phyloP scores from a whole-genome alignment of 1,284 basidiomycete species.

The Baeospora myosura region DNA sequence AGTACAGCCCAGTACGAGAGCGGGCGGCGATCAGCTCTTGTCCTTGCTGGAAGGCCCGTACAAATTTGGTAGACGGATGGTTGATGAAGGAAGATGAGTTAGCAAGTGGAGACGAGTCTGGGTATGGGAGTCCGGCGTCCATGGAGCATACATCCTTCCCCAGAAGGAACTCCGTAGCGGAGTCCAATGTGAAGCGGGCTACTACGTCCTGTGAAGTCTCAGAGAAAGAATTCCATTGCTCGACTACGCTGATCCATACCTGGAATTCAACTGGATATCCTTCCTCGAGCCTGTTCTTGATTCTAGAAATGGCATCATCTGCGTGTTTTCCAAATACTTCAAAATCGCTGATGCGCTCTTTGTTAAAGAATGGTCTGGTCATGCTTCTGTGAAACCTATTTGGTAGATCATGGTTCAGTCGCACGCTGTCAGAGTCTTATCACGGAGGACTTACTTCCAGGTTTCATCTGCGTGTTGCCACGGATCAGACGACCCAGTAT shows the following conservation, averaged over 20 bases:
- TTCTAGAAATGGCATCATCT: conserved; percentile 11
- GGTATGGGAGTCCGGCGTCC: conserved; percentile 27
- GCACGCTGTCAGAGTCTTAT: neutral
- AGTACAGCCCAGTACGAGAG: conserved; percentile 20
- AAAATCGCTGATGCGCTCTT: conserved; percentile 9
- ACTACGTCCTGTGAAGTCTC: conserved; percentile 16
- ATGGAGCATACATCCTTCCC: conserved; percentile 2
- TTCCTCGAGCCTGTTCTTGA: conserved; percentile 5
- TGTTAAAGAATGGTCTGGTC: conserved; percentile 7
- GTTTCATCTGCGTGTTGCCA: conserved; percentile 15
- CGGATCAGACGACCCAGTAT: too few relatives aligned
- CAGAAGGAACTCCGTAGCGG: conserved; percentile 2
- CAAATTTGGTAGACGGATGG: conserved; percentile 29
- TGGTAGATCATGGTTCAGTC: neutral
- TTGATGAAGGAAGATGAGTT: conserved; percentile 15
- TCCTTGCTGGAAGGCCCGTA: conserved; percentile 30
- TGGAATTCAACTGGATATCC: conserved; percentile 11
- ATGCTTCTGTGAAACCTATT: neutral
- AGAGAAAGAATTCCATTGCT: neutral
- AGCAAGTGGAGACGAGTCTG: conserved; percentile 17
- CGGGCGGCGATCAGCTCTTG: conserved; percentile 28
- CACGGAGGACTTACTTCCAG: conserved; percentile 28
- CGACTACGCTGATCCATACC: neutral
- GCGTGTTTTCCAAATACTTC: conserved; percentile 12
- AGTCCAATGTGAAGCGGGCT: conserved; percentile 4